Evolutionary conservation across 2,329 filamentous ascomycete species (phyloP), one percentile per base, ranked within the genome.

Genomic region (Ophiosphaerella herpotricha): DNA sequence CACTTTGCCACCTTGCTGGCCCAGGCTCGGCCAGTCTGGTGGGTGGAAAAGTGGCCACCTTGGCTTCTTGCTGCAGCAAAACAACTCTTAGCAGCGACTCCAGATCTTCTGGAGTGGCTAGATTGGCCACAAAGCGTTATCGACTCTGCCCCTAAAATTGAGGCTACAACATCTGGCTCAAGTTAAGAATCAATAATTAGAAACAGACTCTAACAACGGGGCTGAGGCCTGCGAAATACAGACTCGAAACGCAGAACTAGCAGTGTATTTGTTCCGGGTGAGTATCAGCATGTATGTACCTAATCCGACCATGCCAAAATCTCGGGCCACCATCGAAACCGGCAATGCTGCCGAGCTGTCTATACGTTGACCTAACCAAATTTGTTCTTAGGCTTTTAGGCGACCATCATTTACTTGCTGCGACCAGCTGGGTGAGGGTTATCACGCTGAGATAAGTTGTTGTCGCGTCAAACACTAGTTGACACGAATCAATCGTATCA

Each of bases 31-130:
- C 48, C 50, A 7, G 50, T 59, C 8, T 71, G 67, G 67, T 70
- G 64, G 64, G 50, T 62, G 3, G 48, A 46, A 3, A 60, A 63
- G n/a, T 70, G 67, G 66, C 68, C 68, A 4, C 47, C 60, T 34
- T 60, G 64, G 47, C 57, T 71, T 18, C 48, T 68, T 7, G 24
- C 41, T 18, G 66, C 63, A 3, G 55, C 60, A 9, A 57, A 64
- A 39, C 54, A 62, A 8, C 35, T 66, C 6, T 43, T 71, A 31
- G 50, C 57, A 23, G 49, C 51, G 18, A 64, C 55, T 9, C 64
- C 67, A 5, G 67, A 69, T 43, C 54, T 71, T 1, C 45, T 63
- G 1, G 49, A 53, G 13, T 71, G 67, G 62, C 40, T 71, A 9
- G 59, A 63, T 14, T 69, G 64, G 65, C 65, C 66, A 21, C 54